Evolutionary conservation across 164 flowering plant species (phyloP), one percentile per base, ranked within the genome.

Genomic region (Magnolia sinica): DNA sequence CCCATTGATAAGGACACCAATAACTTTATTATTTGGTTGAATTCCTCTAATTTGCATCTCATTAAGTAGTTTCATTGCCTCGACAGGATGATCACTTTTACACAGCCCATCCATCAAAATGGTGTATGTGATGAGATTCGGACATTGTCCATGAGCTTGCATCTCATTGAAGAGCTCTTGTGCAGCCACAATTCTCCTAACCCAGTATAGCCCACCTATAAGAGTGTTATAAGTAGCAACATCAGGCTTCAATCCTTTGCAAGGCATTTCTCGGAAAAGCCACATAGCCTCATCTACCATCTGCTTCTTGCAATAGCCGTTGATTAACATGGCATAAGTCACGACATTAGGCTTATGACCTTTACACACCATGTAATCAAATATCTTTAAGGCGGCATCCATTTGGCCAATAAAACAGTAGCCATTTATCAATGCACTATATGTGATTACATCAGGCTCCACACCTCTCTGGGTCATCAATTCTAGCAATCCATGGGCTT

Each of bases 161-260:
- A n/a, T n/a, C n/a, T n/a, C n/a, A n/a, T n/a, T n/a, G 70, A 84
- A 86, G 23, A 88, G 66, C 10, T 82, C 69, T 24, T 24, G 27
- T 24, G 27, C 27, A 24, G 73, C 80, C 27, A 24, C 27, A 24
- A 87, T 79, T 75, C 73, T 85, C 7, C 89, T 88, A 29, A 45
- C 73, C 20, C 73, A 68, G 70, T 80, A 85, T 16, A 89, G 80
- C 18, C 88, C 90, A 49, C 74, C 73, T 58, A 90, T 67, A 70
- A 89, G 37, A 8, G 81, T 78, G 68, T 84, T 86, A 66, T 73
- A 88, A 0, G 89, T 88, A 68, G 80, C 37, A n/a, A 84, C 66
- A 0, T 79, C 82, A 6, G 93, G 90, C 71, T 16, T 74, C 58
- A 82, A 51, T 55, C 85, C 86, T n/a, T 73, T 73, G 11, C 8